phyloP scores from a whole-genome alignment of 345 rosid species.

The Brassica carinata region DNA sequence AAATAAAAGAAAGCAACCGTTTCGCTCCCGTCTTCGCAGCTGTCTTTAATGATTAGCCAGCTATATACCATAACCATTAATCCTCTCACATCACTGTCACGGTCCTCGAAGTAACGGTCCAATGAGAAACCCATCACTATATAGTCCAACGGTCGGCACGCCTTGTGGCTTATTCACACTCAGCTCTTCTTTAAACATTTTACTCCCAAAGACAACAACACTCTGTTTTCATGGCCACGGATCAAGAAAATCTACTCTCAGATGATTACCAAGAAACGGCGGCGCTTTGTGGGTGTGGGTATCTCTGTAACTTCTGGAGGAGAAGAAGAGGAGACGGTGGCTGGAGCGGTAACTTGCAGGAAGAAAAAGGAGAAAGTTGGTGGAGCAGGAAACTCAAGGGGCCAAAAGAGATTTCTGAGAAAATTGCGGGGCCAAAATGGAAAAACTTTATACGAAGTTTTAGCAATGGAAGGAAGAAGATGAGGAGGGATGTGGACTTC shows the following conservation, averaged over 20 bases:
- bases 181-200: not conserved
- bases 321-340: conserved; percentile 22
- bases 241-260: conserved; percentile 24
- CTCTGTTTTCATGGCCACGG: conserved; percentile 31
- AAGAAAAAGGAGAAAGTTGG: conserved; percentile 45
- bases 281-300: conserved; percentile 41
- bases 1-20: conserved; percentile 20
- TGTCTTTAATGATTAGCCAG: conserved; percentile 38
- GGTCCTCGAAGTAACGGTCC: not conserved
- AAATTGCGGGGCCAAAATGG: conserved; percentile 62
- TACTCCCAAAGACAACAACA: not conserved
- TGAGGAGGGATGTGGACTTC: conserved; percentile 45
- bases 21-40: conserved; percentile 42
- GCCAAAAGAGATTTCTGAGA: conserved; percentile 50
- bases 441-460: conserved; percentile 61
- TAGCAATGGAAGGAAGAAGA: conserved; percentile 34
- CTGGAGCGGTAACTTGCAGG: conserved; percentile 25
- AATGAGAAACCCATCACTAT: conserved; percentile 4
- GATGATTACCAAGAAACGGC: conserved; percentile 42
- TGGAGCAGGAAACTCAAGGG: conserved; percentile 41
- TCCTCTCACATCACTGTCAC: conserved; percentile 33
- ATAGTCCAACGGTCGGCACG: conserved; percentile 16
- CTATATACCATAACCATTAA: not conserved
- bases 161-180: conserved; percentile 17
- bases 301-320: conserved; percentile 42